Conservation (phyloP, 768 basidiomycete genomes). For the Rhizopogon roseolus region DNA sequence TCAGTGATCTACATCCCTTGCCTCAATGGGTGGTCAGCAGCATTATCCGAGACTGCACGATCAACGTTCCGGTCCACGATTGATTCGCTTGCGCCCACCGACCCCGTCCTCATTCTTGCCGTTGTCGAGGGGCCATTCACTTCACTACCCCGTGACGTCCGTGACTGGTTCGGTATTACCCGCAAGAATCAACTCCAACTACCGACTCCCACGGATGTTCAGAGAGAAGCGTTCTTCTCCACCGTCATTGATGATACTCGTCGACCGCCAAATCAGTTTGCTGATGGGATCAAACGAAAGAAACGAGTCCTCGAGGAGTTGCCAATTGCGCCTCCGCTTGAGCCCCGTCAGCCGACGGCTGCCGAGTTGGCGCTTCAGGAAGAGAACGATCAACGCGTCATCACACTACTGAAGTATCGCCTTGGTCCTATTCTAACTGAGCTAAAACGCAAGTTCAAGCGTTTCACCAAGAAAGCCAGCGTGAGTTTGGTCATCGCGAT, state of each 20-base stretch:
- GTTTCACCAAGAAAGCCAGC: conserved; percentile 75
- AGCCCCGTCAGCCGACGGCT: conserved; percentile 75
- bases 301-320: conserved; percentile 83
- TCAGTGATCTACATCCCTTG: conserved; percentile 95
- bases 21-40: conserved; percentile 77
- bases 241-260: conserved; percentile 63
- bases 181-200: conserved; percentile 74
- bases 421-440: conserved; percentile 87
- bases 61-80: conserved; percentile 87
- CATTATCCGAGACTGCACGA: conserved; percentile 79
- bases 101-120: conserved; percentile 90
- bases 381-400: conserved; percentile 72
- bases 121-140: conserved; percentile 75
- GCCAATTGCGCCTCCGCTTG: conserved; percentile 84
- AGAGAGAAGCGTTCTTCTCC: conserved; percentile 74
- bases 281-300: conserved; percentile 80
- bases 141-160: conserved; percentile 75
- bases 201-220: conserved; percentile 41
- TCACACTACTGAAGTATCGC: conserved; percentile 84
- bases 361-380: conserved; percentile 80
- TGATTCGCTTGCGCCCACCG: conserved; percentile 85
- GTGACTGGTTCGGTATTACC: conserved; percentile 83
- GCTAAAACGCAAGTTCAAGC: conserved; percentile 88
- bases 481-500: conserved; percentile 38
- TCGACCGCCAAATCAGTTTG: conserved; percentile 81